Evolutionary conservation across 2,329 filamentous ascomycete genomes (phyloP).

Genomic region (Fusarium compactum): DNA sequence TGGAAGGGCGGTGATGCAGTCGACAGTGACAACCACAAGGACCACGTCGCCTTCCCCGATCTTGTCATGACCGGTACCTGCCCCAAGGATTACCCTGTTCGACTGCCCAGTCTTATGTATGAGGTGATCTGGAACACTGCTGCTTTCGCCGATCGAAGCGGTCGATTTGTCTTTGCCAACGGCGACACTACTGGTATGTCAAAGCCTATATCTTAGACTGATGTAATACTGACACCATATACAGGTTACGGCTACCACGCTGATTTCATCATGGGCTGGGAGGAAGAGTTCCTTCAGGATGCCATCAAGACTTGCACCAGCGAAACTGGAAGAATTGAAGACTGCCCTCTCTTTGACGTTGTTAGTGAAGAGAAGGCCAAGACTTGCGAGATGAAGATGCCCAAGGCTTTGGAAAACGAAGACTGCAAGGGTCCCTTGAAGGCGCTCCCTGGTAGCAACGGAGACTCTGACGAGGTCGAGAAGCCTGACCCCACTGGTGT

Average conservation of each 20-base stretch:
- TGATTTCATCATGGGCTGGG: slow-evolving; percentile 87
- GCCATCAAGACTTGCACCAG: slow-evolving; percentile 84
- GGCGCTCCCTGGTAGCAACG: slow-evolving; percentile 74
- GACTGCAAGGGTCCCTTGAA: slow-evolving; percentile 67
- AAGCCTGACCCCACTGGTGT: slow-evolving; percentile 20
- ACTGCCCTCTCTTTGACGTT: slow-evolving; percentile 81
- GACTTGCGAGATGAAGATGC: slow-evolving; percentile 73
- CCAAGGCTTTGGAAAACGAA: slow-evolving; percentile 67
- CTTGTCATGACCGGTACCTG: slow-evolving; percentile 82
- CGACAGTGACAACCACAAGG: slow-evolving; percentile 67
- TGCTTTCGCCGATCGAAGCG: slow-evolving; percentile 70
- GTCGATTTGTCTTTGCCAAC: slow-evolving; percentile 81
- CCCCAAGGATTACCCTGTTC: slow-evolving; percentile 74
- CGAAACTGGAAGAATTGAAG: slow-evolving; percentile 73
- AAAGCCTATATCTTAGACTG: background rate
- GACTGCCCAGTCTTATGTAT: slow-evolving; percentile 81
- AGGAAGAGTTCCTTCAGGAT: slow-evolving; percentile 73
- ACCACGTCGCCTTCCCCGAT: slow-evolving; percentile 82
- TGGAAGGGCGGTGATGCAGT: slow-evolving; percentile 80
- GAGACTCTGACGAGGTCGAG: slow-evolving; percentile 53
- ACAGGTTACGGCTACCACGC: slow-evolving; percentile 80
- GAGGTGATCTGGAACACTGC: slow-evolving; percentile 87
- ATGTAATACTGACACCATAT: slow-evolving; percentile 78
- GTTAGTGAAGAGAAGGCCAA: slow-evolving; percentile 69
- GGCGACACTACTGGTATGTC: slow-evolving; percentile 78